Conservation (phyloP, 495 filamentous ascomycete genomes). For the Parachaetomium inaequale region DNA sequence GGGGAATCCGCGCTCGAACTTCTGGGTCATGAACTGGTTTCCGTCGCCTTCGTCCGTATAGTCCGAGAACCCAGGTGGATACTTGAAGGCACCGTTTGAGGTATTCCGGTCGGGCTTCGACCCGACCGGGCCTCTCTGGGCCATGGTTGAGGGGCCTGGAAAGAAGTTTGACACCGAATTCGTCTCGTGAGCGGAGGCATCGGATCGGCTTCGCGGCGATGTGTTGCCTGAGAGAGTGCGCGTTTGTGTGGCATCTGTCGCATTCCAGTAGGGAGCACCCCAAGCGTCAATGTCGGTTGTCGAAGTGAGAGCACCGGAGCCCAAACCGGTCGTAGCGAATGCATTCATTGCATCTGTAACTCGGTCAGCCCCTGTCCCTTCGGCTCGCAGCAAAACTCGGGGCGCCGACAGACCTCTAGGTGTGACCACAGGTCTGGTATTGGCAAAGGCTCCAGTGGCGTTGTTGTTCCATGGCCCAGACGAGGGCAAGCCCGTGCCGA, state of each 20-base stretch:
- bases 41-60: constrained; percentile 21
- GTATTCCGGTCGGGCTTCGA: constrained; percentile 9
- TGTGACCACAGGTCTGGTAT: constrained; percentile 38
- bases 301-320: constrained; percentile 62
- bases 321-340: constrained; percentile 41
- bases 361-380: constrained; percentile 23
- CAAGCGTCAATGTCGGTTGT: constrained; percentile 61
- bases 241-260: constrained; percentile 40
- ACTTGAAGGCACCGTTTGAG: not conserved
- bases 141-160: constrained; percentile 22
- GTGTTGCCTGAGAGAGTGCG: constrained; percentile 29
- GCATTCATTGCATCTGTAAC: constrained; percentile 36
- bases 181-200: constrained; percentile 38
- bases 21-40: constrained; percentile 1
- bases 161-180: constrained; percentile 44
- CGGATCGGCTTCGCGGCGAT: constrained; percentile 31
- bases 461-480: constrained; percentile 42
- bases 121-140: constrained; percentile 21
- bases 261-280: constrained; percentile 52
- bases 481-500: not conserved
- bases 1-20: constrained; percentile 9
- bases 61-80: not conserved
- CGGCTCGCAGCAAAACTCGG: not conserved
- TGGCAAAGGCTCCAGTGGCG: constrained; percentile 59
- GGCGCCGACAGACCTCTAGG: constrained; percentile 43